These are phyloP conservation scores for Teratosphaeria viscida DNA, from an alignment of 2,329 filamentous ascomycete genomes.

Conservation along the genomic window DNA sequence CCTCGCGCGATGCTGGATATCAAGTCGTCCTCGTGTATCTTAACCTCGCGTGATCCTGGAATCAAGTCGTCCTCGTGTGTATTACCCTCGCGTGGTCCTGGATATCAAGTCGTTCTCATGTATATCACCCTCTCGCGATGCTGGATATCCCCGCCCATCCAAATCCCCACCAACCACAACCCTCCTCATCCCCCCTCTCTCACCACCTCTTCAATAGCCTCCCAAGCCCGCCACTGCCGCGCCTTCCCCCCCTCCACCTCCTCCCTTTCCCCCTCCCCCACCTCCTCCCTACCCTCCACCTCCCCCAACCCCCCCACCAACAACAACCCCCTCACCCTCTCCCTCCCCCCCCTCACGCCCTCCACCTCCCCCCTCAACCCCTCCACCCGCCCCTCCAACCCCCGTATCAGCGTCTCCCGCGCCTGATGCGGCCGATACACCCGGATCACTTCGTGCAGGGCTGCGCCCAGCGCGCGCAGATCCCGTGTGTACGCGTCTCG, in stretches of 20 bases:
- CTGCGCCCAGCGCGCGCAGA: slow-evolving; percentile 72
- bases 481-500: slow-evolving; percentile 55
- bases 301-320: slow-evolving; percentile 55
- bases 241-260: slow-evolving; percentile 5
- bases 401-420: slow-evolving; percentile 70
- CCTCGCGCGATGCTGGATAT: no score
- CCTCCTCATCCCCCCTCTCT: slow-evolving; percentile 11
- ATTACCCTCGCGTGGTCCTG: no score
- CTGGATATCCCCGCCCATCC: background rate
- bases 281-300: slow-evolving; percentile 21
- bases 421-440: slow-evolving; percentile 91
- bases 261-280: background rate
- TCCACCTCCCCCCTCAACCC: slow-evolving; percentile 60
- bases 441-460: slow-evolving; percentile 88
- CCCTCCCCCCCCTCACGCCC: slow-evolving; percentile 54
- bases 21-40: no score
- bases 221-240: slow-evolving; percentile 28
- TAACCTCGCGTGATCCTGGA: no score
- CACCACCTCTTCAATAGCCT: slow-evolving; percentile 26
- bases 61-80: no score
- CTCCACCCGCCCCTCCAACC: slow-evolving; percentile 79
- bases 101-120: no score
- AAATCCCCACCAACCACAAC: background rate
- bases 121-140: no score
- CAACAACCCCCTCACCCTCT: slow-evolving; percentile 64